Evolutionary conservation across 140 eudicot genomes (phyloP), one percentile per base, ranked within the genome.

Genomic region (Anethum foeniculum): DNA sequence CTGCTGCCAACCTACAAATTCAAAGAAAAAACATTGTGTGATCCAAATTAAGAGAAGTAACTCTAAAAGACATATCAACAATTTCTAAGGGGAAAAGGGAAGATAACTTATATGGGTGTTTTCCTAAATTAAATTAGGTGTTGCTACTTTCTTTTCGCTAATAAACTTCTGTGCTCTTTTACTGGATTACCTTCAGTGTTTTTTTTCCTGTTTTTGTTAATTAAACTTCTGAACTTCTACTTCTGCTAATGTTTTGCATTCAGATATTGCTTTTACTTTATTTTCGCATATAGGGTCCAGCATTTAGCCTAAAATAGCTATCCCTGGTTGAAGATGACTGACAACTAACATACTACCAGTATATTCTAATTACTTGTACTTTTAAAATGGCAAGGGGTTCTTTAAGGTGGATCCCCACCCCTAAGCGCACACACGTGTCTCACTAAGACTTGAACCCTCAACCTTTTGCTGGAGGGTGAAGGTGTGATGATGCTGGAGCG

Each of bases 1-100:
- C 96, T 85, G 89, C 91, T 92, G 49, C 99, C 99, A 82, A 77
- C 82, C 99, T 95, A 85, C 75, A 56, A 34, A 64, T 28, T 58
- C 28, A 34, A 49, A 78, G 72, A 25, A 71, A 51, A 49, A 21
- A 48, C 47, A 18, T 47, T 34, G 30, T 43, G 10, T 41, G 23
- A 64, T 72, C 67, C 28, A 30, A 46, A 34, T 34, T 34, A 1
- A 46, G 32, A 73, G 68, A 36, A 77, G 30, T 60, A 12, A 62
- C 65, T 6, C 14, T 47, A 86, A 74, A 82, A 2, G 71, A 75
- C 65, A 81, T 74, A 85, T 28, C 23, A 60, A 46, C 32, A 48
- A 38, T 39, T 58, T 44, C 9, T 21, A 19, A 5, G 36, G 13
- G 39, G n/a, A 38, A 81, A 77, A 36, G 51, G 2, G 27, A 32